These are phyloP conservation scores for Akanthomyces lecanii DNA, from an alignment of 2,329 filamentous ascomycete genomes.

Conservation along the genomic window DNA sequence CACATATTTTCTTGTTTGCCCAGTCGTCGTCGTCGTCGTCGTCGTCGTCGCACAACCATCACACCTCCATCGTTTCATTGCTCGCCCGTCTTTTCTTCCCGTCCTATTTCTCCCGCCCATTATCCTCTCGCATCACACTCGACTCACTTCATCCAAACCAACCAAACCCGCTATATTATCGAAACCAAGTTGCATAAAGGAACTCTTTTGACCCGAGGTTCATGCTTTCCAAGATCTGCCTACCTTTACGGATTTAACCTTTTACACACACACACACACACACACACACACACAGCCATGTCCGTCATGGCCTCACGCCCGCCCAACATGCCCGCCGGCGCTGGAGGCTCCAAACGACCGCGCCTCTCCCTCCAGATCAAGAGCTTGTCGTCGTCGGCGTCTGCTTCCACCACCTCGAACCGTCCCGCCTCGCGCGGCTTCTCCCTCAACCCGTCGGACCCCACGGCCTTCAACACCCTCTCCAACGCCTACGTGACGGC, in stretches of 20 bases:
- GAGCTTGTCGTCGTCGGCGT: slow-evolving; percentile 37
- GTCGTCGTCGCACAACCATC: background rate
- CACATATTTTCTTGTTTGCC: background rate
- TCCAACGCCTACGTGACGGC: slow-evolving; percentile 62
- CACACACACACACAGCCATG: slow-evolving; percentile 13
- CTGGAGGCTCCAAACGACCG: slow-evolving; percentile 44
- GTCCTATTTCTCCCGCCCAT: background rate
- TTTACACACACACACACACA: background rate
- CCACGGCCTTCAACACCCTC: slow-evolving; percentile 62
- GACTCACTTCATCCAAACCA: too few relatives aligned
- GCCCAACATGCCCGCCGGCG: slow-evolving; percentile 21
- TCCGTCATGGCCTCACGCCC: slow-evolving; percentile 32
- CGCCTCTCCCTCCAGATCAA: slow-evolving; percentile 55
- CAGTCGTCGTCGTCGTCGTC: background rate
- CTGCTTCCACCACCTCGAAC: slow-evolving; percentile 20
- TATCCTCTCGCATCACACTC: too few relatives aligned
- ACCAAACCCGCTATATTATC: background rate
- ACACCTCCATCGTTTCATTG: background rate
- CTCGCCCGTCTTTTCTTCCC: too few relatives aligned
- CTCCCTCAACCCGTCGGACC: slow-evolving; percentile 50
- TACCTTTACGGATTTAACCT: too few relatives aligned
- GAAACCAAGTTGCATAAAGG: background rate
- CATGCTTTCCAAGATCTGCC: background rate
- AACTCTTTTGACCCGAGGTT: background rate
- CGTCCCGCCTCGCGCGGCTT: slow-evolving; percentile 31